A percentile compares a stretch with the other conserved stretches of the same genome.
Conservation (phyloP, 768 basidiomycete genomes). For the Kwoniella sp. region DNA sequence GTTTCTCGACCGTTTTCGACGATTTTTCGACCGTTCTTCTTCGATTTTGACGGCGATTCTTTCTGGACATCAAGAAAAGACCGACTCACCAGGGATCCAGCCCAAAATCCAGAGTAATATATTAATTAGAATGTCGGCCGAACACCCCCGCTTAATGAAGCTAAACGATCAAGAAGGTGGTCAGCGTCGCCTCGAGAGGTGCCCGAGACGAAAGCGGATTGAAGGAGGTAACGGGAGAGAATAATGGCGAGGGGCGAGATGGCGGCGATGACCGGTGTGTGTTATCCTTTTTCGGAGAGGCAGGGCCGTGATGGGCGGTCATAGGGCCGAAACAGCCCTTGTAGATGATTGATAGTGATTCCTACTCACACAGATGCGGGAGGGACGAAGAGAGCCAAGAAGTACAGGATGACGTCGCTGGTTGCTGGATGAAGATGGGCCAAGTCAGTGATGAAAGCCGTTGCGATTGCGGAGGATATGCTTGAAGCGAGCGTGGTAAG, state of each 20-base stretch:
- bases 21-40: neutral
- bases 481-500: neutral
- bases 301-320: neutral
- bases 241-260: neutral
- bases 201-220: neutral
- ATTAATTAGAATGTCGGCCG: conserved; percentile 44
- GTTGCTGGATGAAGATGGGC: conserved; percentile 32
- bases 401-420: conserved; percentile 57
- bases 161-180: conserved; percentile 7
- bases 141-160: conserved; percentile 22
- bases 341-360: no score
- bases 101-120: conserved; percentile 59
- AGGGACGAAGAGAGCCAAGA: conserved; percentile 52
- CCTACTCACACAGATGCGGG: conserved; percentile 48
- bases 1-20: neutral
- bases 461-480: neutral
- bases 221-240: neutral
- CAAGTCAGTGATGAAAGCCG: neutral
- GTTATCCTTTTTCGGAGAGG: neutral
- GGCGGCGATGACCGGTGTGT: neutral
- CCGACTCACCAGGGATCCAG: conserved; percentile 60
- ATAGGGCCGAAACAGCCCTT: no score
- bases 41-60: neutral
- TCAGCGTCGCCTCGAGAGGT: conserved; percentile 8
- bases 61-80: neutral